These are phyloP conservation scores for Ichthyophonus hoferi DNA, from an alignment of 208 protist genomes.

Conservation along the genomic window DNA sequence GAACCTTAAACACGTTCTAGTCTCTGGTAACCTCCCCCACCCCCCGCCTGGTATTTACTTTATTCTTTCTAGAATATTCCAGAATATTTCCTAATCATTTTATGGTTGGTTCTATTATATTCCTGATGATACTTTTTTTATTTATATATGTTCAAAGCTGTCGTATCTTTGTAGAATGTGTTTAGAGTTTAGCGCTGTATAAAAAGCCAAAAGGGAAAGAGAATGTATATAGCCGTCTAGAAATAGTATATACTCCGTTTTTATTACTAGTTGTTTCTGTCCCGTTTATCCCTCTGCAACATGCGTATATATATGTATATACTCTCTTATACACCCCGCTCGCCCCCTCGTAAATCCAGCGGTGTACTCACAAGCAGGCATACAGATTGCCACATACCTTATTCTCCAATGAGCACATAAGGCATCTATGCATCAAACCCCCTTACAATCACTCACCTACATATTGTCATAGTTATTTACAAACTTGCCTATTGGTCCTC, in stretches of 20 bases:
- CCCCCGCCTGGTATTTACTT: no score
- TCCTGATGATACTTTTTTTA: no score
- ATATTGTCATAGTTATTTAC: not conserved
- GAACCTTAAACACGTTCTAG: not conserved
- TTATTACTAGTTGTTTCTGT: no score
- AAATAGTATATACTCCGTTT: no score
- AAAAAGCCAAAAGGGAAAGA: no score
- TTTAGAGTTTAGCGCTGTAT: no score
- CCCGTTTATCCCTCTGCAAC: not conserved
- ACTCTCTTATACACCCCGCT: not conserved
- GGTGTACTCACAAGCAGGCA: not conserved
- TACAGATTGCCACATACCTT: not conserved
- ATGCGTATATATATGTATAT: not conserved
- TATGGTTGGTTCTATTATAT: no score
- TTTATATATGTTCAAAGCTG: no score
- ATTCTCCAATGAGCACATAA: not conserved
- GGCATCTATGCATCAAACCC: not conserved
- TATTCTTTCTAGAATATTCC: no score
- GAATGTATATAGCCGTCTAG: no score
- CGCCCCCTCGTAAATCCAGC: not conserved
- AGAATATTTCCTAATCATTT: no score
- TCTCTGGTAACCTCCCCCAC: not conserved
- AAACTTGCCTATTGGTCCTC: not conserved
- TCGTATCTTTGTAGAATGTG: no score
- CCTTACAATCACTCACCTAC: not conserved